Base-by-base conservation (phyloP, 192 early-diverging fungal genomes). In the Phycomyces blakesleeanus region DNA sequence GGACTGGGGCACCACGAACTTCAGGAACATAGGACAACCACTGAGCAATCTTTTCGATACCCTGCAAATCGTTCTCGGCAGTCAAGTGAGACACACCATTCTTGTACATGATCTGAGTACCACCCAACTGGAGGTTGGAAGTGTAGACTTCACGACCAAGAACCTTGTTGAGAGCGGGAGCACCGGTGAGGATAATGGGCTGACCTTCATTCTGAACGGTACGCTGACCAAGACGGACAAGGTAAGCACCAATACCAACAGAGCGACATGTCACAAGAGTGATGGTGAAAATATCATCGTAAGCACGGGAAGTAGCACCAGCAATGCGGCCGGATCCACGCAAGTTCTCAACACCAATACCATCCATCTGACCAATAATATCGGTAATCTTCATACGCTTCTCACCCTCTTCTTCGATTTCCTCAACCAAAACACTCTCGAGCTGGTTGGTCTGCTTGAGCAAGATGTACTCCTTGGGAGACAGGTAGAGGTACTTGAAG, bases 101-200 rank as follows among this genome's bases (percentile, higher is more conserved):
- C 81, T 92, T 92, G 84, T 91, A 92, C 97, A 99, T 99, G 78
- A 99, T 97, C 78, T 96, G 94, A 24, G 95, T 97, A 51, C 97
- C 97, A 58, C 97, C 97, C 24, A 99, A 82, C 76, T 99, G 97
- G 75, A 99, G 68, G 80, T 99, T 99, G 40, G 93, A 95, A 16
- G 94, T 89, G 78, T 99, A 99, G 1, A 99, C 97, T 67, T 99
- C 94, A 55, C 95, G 89, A 58, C 97, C 97, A 41, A 97, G 83
- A 1, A 99, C 91, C 81, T 99, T 99, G 88, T 99, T 99, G 52
- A 99, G 77, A 25, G 97, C 95, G 9, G 87, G 90, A 15, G 95
- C 94, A 61, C 97, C 97, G 2, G 97, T 98, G 73, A 98, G 82
- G 59, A 99, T 98, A 70, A 99, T 98, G 26, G 97, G 97, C 61